phyloP scores from a whole-genome alignment of 2,329 filamentous ascomycete genomes.

The Cytospora piceae region DNA sequence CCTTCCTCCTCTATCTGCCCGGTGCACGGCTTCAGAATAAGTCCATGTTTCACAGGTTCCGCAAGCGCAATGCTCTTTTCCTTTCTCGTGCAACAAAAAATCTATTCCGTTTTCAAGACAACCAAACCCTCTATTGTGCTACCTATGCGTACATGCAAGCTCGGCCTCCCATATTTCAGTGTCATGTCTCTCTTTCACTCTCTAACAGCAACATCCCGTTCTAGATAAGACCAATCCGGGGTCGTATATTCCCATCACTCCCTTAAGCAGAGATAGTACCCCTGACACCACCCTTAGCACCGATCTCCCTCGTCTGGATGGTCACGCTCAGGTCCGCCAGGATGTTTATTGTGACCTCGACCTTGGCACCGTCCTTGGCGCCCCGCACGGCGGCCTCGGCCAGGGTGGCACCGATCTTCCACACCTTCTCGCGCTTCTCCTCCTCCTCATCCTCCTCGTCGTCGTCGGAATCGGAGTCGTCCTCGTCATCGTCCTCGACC shows the following conservation, averaged over 20 bases:
- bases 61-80: not conserved
- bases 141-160: slow-evolving; percentile 19
- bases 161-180: not conserved
- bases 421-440: slow-evolving; percentile 86
- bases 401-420: slow-evolving; percentile 82
- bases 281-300: slow-evolving; percentile 81
- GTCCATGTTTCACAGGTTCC: not conserved
- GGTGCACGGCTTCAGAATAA: no score
- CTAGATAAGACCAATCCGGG: not conserved
- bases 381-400: slow-evolving; percentile 84
- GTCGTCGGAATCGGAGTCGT: slow-evolving; percentile 67
- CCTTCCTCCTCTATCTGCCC: no score
- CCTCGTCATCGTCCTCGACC: slow-evolving; percentile 65
- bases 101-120: slow-evolving; percentile 11
- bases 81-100: not conserved
- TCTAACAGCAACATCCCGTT: not conserved
- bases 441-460: slow-evolving; percentile 79
- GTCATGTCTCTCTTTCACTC: not conserved
- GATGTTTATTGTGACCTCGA: slow-evolving; percentile 93
- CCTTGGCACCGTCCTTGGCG: slow-evolving; percentile 85
- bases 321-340: slow-evolving; percentile 77
- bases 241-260: slow-evolving; percentile 24
- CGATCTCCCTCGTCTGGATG: slow-evolving; percentile 82
- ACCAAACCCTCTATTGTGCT: slow-evolving; percentile 27
- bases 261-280: slow-evolving; percentile 48